Percentiles rank a stretch among this genome's conserved stretches.
Evolutionary conservation across 2,329 filamentous ascomycete species (phyloP).

Genomic region (Alternaria tenuissima): DNA sequence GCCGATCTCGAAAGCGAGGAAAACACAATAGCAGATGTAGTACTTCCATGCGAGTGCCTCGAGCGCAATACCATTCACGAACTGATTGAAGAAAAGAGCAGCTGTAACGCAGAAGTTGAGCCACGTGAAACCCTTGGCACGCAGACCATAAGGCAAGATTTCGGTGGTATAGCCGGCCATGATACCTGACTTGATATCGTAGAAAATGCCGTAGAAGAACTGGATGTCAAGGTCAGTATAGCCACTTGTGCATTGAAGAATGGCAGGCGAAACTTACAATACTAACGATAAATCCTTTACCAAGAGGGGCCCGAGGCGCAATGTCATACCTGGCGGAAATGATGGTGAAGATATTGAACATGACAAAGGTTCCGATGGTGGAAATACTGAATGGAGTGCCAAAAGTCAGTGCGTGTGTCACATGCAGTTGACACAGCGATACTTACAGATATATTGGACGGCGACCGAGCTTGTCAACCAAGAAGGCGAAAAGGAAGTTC

Average conservation of each 20-base stretch:
- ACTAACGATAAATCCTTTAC: conserved; percentile 13
- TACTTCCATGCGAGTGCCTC: conserved; percentile 29
- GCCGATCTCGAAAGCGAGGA: conserved; percentile 19
- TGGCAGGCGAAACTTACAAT: conserved; percentile 6
- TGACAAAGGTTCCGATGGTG: conserved; percentile 21
- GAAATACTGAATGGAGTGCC: conserved; percentile 29
- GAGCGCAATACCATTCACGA: conserved; percentile 28
- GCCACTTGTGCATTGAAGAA: background rate
- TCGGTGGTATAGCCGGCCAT: conserved; percentile 36
- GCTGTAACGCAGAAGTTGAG: conserved; percentile 19
- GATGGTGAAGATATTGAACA: conserved; percentile 48
- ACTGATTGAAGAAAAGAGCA: conserved; percentile 24
- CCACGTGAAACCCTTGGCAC: conserved; percentile 22
- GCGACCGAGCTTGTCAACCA: conserved; percentile 53
- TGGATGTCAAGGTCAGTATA: background rate
- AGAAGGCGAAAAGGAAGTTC: conserved; percentile 43
- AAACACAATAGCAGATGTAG: conserved; percentile 18
- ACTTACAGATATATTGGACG: conserved; percentile 52
- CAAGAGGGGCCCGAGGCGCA: conserved; percentile 6
- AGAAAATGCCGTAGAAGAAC: conserved; percentile 23
- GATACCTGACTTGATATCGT: conserved; percentile 14
- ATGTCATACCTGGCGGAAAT: conserved; percentile 31
- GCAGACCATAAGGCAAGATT: conserved; percentile 43
- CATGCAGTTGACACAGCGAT: background rate
- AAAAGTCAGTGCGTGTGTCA: background rate